phyloP scores from a whole-genome alignment of 352 stramenopile genomes.

The Aphanomyces euteiches region DNA sequence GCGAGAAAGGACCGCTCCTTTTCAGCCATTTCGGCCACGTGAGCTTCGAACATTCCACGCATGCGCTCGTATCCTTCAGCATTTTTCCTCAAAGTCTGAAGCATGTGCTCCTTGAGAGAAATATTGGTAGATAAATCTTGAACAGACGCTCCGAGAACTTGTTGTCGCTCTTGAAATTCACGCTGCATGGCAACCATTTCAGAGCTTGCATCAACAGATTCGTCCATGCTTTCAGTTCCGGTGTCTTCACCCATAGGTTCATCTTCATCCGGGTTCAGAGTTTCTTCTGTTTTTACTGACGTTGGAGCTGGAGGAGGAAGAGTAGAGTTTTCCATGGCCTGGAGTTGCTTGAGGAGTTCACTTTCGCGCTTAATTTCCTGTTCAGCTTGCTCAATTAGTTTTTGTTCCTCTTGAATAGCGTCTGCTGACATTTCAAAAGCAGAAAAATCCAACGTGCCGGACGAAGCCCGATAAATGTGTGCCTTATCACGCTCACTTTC shows the following conservation, averaged over 20 bases:
- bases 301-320: not conserved
- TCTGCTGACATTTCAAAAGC: conserved; percentile 25
- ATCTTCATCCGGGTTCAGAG: not conserved
- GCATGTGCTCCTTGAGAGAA: conserved; percentile 80
- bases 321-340: conserved; percentile 30
- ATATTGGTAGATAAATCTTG: conserved; percentile 79
- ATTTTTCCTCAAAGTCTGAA: conserved; percentile 69
- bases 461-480: conserved; percentile 36
- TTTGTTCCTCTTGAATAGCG: conserved; percentile 55
- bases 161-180: conserved; percentile 79
- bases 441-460: conserved; percentile 17
- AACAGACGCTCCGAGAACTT: conserved; percentile 72
- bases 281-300: not conserved
- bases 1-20: conserved; percentile 55
- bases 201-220: conserved; percentile 21
- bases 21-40: conserved; percentile 75
- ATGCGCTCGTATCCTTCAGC: conserved; percentile 82
- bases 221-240: not conserved
- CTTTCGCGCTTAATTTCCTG: conserved; percentile 78
- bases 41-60: conserved; percentile 79
- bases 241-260: conserved; percentile 24
- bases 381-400: conserved; percentile 61
- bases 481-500: conserved; percentile 67
- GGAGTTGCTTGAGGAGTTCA: conserved; percentile 67
- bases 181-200: conserved; percentile 71